Evolutionary conservation across 208 protist genomes (phyloP), one percentile per base, ranked within the genome.

Genomic region (Lotmaria passim): DNA sequence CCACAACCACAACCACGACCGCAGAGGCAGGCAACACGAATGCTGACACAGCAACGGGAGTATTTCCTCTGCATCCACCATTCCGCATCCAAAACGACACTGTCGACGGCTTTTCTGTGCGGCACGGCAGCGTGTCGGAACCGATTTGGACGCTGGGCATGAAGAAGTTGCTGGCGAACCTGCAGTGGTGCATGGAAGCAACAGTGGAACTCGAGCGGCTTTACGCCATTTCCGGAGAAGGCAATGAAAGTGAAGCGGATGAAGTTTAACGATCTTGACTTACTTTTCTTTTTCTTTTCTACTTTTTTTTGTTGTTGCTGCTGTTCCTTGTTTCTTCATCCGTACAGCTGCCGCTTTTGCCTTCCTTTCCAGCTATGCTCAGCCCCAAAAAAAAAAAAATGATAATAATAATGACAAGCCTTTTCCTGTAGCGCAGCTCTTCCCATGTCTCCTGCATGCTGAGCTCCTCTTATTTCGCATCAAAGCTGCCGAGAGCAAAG

Each of bases 121-220:
- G 79, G 0, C 81, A 92, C 60, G 87, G 89, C 38, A 72, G 57
- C 31, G 81, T 86, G 30, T 65, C 81, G 11, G 89, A 93, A 1
- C 73, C 73, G 7, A 57, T 87, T 39, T 96, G 91, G 91, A 89
- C 89, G 11, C 36, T 93, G 7, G 88, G 73, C 15, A 93, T 94
- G 89, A 87, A 88, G 69, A 89, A 93, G 69, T 58, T 96, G 31
- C 63, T 94, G 56, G 73, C 73, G 12, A 82, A 91, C 26, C 81
- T 94, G 47, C 79, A 81, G 75, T 96, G 91, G 89, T 94, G 89
- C 58, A 75, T 87, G 57, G 30, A 68, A 28, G 91, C 79, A 21
- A 90, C 85, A 24, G 43, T 65, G 14, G 84, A 82, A 63, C 67
- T 95, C 24, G 69, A 86, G 65, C 74, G 75, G 12, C 57, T 91